Conservation (phyloP, 2,329 filamentous ascomycete genomes). For the Fusarium coffeatum region DNA sequence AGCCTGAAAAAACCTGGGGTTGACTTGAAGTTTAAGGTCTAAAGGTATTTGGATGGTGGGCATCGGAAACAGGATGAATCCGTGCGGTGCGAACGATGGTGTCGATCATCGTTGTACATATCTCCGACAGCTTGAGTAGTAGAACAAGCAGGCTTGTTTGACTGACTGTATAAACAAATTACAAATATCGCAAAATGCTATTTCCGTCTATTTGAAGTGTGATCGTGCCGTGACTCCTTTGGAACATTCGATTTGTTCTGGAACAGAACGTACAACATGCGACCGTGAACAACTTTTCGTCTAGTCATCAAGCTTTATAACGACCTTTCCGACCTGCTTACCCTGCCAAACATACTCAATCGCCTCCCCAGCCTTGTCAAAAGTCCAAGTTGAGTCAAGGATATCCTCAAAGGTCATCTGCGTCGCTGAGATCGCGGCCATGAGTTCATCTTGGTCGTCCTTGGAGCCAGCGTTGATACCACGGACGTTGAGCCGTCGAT, state of each 20-base stretch:
- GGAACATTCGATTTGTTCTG: background rate
- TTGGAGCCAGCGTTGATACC: constrained; percentile 57
- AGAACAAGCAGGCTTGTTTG: background rate
- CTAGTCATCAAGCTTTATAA: constrained; percentile 38
- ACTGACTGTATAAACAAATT: background rate
- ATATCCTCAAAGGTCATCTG: constrained; percentile 53
- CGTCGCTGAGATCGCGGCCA: constrained; percentile 50
- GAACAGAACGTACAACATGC: background rate
- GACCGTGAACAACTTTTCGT: background rate
- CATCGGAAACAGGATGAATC: background rate
- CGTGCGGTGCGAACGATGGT: background rate
- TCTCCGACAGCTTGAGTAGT: background rate
- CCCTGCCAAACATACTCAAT: constrained; percentile 57
- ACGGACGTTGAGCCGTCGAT: constrained; percentile 50
- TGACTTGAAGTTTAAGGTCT: constrained; percentile 57
- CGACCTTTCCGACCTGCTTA: constrained; percentile 57
- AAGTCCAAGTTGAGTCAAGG: constrained; percentile 53
- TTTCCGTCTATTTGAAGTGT: background rate
- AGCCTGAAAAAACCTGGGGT: constrained; percentile 53
- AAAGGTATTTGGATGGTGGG: background rate
- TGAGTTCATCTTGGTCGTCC: constrained; percentile 55
- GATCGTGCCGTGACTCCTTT: background rate
- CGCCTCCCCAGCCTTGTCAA: constrained; percentile 56
- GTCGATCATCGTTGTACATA: background rate
- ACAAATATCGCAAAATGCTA: background rate